Evolutionary conservation across 2,329 filamentous ascomycete species (phyloP), one percentile per base, ranked within the genome.

Genomic region (Phialophora macrospora): DNA sequence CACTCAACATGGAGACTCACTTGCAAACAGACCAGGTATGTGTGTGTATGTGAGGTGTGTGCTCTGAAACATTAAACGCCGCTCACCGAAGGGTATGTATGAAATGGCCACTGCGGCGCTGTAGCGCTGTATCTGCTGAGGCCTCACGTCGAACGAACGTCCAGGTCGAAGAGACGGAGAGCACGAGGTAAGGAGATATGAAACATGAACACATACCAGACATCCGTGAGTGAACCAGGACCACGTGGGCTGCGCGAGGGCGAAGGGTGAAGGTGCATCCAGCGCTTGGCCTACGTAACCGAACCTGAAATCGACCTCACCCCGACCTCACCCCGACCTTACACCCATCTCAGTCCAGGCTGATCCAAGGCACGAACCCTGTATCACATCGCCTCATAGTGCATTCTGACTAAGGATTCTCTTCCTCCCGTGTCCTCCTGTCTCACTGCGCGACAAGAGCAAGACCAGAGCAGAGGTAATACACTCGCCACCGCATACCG

Each of bases 231-330:
- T 8, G 38, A 8, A 44, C 17, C 14, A n/a, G 17, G 6, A 44
- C 38, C 38, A 44, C 38, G 38, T 44, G 38, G 38, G 5, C 38
- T 41, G 17, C 38, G 14, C 38, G 38, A n/a, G n/a, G 9, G 17
- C 17, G 38, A 17, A 41, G 38, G 12, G 12, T 41, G 14, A 41
- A 17, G 17, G 38, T 17, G 38, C 14, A 60, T 60, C 20, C 28
- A 12, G 32, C 22, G 58, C 58, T 60, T 60, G 58, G 58, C 58
- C 24, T 17, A 60, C 58, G 58, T 60, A 22, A 26, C 17, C 17
- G 14, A 44, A 3, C 38, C n/a, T 20, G 17, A 44, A n/a, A 7
- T 20, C 17, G 17, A 44, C 17, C 17, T 44, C 38, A 44, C 38
- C 2, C 17, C 24, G 24, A 24, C 24, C 24, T 24, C n/a, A n/a